phyloP scores from a whole-genome alignment of 768 basidiomycete genomes.

The Panus rudis region DNA sequence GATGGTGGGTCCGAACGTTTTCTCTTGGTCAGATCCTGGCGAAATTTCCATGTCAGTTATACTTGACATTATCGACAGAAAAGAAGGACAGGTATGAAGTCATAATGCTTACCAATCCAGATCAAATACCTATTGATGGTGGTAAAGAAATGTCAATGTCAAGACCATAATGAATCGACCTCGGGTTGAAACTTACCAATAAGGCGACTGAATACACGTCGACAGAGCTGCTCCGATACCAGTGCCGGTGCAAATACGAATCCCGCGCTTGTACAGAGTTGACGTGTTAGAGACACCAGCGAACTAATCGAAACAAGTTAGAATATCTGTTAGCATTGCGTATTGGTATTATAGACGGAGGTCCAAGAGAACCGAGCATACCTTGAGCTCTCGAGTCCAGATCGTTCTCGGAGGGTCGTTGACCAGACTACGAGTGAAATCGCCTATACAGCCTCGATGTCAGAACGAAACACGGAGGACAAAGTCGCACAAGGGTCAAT shows the following conservation, averaged over 20 bases:
- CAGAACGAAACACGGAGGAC: slow-evolving; percentile 10
- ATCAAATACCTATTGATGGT: slow-evolving; percentile 55
- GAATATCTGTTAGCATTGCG: background rate
- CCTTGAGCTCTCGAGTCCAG: slow-evolving; percentile 81
- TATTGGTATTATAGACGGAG: too few species aligned
- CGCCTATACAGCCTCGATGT: slow-evolving; percentile 33
- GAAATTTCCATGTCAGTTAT: slow-evolving; percentile 14
- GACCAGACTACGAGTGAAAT: slow-evolving; percentile 71
- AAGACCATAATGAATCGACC: background rate
- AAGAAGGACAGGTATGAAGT: background rate
- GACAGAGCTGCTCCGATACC: slow-evolving; percentile 76
- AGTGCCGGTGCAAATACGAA: slow-evolving; percentile 78
- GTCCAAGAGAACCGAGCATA: too few species aligned
- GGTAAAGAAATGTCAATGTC: background rate
- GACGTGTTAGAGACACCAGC: slow-evolving; percentile 80
- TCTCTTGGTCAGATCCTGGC: slow-evolving; percentile 72
- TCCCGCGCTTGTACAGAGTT: slow-evolving; percentile 69
- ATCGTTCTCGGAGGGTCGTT: slow-evolving; percentile 59
- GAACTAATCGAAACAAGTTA: slow-evolving; percentile 34
- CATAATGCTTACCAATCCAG: slow-evolving; percentile 53
- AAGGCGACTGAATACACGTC: slow-evolving; percentile 68
- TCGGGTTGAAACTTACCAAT: slow-evolving; percentile 42
- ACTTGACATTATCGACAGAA: slow-evolving; percentile 12
- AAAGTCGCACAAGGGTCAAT: background rate
- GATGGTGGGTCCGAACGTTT: slow-evolving; percentile 78